Base-by-base conservation (phyloP, 2,329 filamentous ascomycete genomes). In the Endothia cerciana region DNA sequence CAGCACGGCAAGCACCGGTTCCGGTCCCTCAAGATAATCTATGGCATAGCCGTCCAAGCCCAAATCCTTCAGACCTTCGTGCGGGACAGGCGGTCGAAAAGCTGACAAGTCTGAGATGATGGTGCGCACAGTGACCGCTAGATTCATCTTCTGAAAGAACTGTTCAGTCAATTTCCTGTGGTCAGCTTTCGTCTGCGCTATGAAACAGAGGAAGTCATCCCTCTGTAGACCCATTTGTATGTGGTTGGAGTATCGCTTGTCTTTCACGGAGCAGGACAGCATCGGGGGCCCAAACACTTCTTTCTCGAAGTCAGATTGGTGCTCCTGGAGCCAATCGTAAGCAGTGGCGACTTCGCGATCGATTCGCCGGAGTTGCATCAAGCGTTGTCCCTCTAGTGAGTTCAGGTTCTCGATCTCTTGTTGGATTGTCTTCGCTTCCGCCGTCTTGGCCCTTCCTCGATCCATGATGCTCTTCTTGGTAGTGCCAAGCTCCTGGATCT, bases 1-100 rank as follows among this genome's bases (percentile, higher is more conserved):
- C 28, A 99, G 85, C 91, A 97, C 95, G 7, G 92, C 90, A 41
- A 98, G 80, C 1, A 99, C 92, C 1, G 91, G 85, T 1, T 90
- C 88, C 0, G 96, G 96, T 0, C 94, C 95, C 41, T 89, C 84
- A 6, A 99, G 74, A 66, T 86, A 92, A 73, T 98, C 91, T 33
- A 91, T 82, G 0, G 93, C 89, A 79, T 91, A 97, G 1, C 90
- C 89, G 69, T 96, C 90, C 60, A 99, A 86, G 0, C 93, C 93
- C 76, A 87, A 65, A 49, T 72, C 66, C 62, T 73, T 73, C 64
- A 93, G 77, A 62, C 92, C 81, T 10, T 87, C 81, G 6, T 74
- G 71, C 0, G 84, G 78, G 5, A 92, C 72, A 0, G 87, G 86
- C 8, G 85, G 72, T 58, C 74, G 79, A 70, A 89, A 91, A 1